Evolutionary conservation across 2,329 filamentous ascomycete species (phyloP).

Genomic region (Scedosporium aurantiacum): DNA sequence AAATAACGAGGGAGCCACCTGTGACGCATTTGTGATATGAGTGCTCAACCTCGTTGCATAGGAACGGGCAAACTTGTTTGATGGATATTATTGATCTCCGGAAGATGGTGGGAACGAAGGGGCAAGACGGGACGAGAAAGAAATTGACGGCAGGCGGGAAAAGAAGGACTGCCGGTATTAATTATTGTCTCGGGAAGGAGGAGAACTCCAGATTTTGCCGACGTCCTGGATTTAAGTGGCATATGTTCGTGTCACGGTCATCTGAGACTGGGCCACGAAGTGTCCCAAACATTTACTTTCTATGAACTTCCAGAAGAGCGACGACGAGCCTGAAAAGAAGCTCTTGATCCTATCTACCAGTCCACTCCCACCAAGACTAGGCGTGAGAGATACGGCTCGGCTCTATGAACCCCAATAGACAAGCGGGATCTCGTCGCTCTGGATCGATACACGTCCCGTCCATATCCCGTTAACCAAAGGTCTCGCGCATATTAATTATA

Average conservation of each 20-base stretch:
- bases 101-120: neutral
- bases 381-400: no score
- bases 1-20: neutral
- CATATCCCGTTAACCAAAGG: no score
- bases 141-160: neutral
- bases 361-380: no score
- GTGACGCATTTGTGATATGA: no score
- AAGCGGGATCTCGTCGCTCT: no score
- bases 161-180: neutral
- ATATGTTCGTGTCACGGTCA: no score
- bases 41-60: neutral
- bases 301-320: no score
- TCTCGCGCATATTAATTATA: neutral
- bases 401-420: no score
- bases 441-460: no score
- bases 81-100: neutral
- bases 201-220: neutral
- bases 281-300: neutral
- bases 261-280: no score
- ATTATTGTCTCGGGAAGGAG: neutral
- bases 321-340: no score
- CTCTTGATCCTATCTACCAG: no score
- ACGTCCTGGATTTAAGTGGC: neutral
- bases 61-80: neutral
- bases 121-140: constrained; percentile 3